Conservation (phyloP, 495 filamentous ascomycete genomes). For the Letharia columbiana region DNA sequence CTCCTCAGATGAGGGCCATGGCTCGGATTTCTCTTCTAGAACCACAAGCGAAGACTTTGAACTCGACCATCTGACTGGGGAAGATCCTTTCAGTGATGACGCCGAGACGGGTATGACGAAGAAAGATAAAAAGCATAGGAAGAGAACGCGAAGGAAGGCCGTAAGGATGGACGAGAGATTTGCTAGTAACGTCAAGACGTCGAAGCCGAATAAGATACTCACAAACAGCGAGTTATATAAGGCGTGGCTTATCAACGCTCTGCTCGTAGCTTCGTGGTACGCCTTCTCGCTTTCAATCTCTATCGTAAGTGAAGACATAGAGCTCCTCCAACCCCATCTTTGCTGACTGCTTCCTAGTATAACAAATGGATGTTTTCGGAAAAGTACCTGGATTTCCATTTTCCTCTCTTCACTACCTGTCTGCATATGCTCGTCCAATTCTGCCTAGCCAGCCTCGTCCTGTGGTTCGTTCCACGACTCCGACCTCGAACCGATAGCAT, state of each 20-base stretch:
- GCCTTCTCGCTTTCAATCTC: conserved; percentile 91
- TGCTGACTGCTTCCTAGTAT: conserved; percentile 49
- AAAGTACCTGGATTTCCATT: conserved; percentile 79
- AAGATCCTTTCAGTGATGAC: conserved; percentile 74
- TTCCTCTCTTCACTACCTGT: conserved; percentile 91
- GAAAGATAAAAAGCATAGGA: conserved; percentile 57
- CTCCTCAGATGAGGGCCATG: conserved; percentile 22
- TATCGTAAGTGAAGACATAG: conserved; percentile 52
- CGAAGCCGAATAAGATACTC: conserved; percentile 36
- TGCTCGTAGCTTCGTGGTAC: conserved; percentile 85
- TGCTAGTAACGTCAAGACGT: conserved; percentile 38
- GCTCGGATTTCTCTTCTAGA: conserved; percentile 41
- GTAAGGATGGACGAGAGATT: conserved; percentile 68
- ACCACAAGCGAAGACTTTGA: conserved; percentile 47
- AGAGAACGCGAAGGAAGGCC: conserved; percentile 55
- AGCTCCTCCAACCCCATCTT: neutral
- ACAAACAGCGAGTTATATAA: conserved; percentile 62
- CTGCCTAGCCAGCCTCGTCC: conserved; percentile 63
- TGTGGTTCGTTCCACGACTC: conserved; percentile 75
- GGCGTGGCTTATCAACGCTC: conserved; percentile 58
- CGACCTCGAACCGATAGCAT: conserved; percentile 53
- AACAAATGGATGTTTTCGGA: conserved; percentile 99
- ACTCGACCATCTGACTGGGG: conserved; percentile 48
- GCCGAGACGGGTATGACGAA: conserved; percentile 81
- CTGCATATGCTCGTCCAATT: conserved; percentile 97